Evolutionary conservation across 2,329 filamentous ascomycete species (phyloP), one percentile per base, ranked within the genome.

Genomic region (Chalaropsis ovoidea): DNA sequence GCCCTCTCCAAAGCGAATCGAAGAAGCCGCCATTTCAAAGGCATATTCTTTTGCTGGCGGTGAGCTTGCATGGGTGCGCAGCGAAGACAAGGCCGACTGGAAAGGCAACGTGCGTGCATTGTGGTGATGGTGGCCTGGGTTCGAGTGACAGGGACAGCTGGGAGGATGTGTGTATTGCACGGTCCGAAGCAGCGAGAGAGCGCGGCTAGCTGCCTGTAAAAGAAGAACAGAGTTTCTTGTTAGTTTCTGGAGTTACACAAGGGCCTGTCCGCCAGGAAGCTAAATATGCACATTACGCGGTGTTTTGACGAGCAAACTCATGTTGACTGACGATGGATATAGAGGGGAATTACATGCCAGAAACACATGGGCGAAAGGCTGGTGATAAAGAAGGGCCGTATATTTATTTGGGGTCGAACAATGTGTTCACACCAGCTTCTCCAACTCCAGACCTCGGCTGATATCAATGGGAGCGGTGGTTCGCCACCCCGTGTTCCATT

Each of bases 21-120:
- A 90, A 0, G 90, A 95, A 1, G 94, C 91, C 0, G 94, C 94
- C 93, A 99, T 95, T 75, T 99, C 94, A 73, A 99, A 99, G 15
- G 94, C 94, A 77, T 99, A 99, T 75, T 99, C 94, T 74, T 65
- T 65, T 72, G 91, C 81, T 8, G 81, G 77, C 35, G 88, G 77
- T 0, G 90, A 89, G 0, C 88, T 91, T 17, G 89, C 89, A 71
- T 80, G 82, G 39, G 76, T 76, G 39, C 81, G 67, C 7, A 58
- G 10, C 24, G 54, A 31, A 3, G 54, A n/a, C n/a, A 58, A 58
- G 54, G 31, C 54, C 8, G 54, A 10, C 31, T 58, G 54, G 24
- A 58, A 58, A 31, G 54, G 27, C 1, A 19, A 15, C 31, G 31
- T 31, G 10, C 31, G 54, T 39, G 91, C 27, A 70, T 68, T 41